phyloP scores from a whole-genome alignment of 2,329 filamentous ascomycete genomes.

The Sclerotinia spermophila region DNA sequence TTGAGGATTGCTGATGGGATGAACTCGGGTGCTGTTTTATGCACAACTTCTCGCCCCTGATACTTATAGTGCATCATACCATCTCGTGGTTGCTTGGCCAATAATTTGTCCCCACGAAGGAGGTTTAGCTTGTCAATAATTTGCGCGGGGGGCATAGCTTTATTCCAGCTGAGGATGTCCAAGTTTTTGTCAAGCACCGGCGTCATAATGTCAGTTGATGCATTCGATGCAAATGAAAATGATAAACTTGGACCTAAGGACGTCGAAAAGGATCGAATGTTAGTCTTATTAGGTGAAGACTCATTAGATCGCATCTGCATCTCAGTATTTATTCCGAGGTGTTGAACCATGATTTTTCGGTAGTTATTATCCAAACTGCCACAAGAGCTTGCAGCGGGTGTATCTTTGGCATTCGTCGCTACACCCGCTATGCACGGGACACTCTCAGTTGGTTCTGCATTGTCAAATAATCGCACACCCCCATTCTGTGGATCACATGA shows the following conservation, averaged over 20 bases:
- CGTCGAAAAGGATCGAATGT: background rate
- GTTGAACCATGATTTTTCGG: background rate
- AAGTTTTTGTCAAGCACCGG: background rate
- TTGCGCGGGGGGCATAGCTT: background rate
- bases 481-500: background rate
- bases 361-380: background rate
- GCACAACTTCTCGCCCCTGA: background rate
- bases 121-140: background rate
- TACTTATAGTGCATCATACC: background rate
- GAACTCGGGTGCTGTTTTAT: background rate
- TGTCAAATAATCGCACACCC: background rate
- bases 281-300: too few species aligned
- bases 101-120: background rate
- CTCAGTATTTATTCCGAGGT: background rate
- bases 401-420: background rate
- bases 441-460: background rate
- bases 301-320: too few species aligned
- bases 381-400: background rate
- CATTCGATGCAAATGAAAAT: background rate
- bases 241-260: background rate
- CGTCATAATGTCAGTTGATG: background rate
- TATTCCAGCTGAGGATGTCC: background rate
- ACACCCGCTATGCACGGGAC: too few species aligned
- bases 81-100: background rate
- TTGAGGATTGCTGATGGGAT: constrained; percentile 12